Evolutionary conservation across 768 basidiomycete genomes (phyloP).

Genomic region (Boletus sensibilis): DNA sequence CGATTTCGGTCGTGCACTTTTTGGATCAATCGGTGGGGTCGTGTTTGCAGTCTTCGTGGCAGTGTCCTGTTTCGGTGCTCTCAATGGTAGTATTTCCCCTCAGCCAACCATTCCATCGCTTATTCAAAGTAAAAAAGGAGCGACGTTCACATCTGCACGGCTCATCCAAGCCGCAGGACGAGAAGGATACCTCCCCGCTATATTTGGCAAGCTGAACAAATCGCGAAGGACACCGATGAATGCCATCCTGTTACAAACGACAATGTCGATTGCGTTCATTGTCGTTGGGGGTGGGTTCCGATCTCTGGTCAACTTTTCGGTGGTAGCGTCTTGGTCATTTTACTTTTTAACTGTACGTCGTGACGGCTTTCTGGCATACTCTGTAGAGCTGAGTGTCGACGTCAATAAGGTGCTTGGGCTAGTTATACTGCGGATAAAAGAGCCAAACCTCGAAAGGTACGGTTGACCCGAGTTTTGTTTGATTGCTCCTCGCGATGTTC

Average conservation of each 20-base stretch:
- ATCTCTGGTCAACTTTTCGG: slow-evolving; percentile 85
- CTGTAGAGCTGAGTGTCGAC: slow-evolving; percentile 1
- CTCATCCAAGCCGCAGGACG: slow-evolving; percentile 87
- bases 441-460: slow-evolving; percentile 83
- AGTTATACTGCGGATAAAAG: slow-evolving; percentile 83
- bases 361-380: neutral
- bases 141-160: slow-evolving; percentile 74
- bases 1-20: slow-evolving; percentile 86
- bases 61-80: slow-evolving; percentile 91
- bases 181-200: slow-evolving; percentile 80
- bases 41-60: slow-evolving; percentile 91
- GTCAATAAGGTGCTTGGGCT: slow-evolving; percentile 73
- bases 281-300: slow-evolving; percentile 87
- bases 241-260: slow-evolving; percentile 77
- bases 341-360: slow-evolving; percentile 76
- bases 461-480: neutral
- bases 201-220: slow-evolving; percentile 77
- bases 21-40: slow-evolving; percentile 83
- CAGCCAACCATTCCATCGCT: neutral
- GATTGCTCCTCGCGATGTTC: neutral
- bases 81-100: slow-evolving; percentile 63
- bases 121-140: slow-evolving; percentile 40
- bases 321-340: slow-evolving; percentile 84
- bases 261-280: slow-evolving; percentile 75
- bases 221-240: slow-evolving; percentile 84